phyloP scores from a whole-genome alignment of 441 rosid genomes.

The Macaranga tanarius region DNA sequence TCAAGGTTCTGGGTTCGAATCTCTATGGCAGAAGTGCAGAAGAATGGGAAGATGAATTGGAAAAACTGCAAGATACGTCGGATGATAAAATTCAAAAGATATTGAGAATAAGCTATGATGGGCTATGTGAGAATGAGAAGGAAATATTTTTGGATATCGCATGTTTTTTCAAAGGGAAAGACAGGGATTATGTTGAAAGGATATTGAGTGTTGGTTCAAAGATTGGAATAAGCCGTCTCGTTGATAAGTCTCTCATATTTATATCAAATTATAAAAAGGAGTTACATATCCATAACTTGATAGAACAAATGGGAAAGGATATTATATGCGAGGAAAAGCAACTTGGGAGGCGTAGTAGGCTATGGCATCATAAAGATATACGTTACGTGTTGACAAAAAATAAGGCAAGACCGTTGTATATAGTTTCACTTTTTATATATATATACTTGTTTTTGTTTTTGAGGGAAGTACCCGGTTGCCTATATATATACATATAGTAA shows the following conservation, averaged over 20 bases:
- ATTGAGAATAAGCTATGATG: conserved; percentile 40
- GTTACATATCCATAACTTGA: conserved; percentile 23
- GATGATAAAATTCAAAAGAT: conserved; percentile 22
- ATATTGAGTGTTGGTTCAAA: conserved; percentile 20
- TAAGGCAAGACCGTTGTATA: conserved; percentile 17
- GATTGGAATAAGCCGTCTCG: conserved; percentile 22
- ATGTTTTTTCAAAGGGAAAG: conserved; percentile 34
- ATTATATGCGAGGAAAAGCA: conserved; percentile 19
- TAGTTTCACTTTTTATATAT: too few relatives aligned
- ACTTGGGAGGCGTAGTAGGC: conserved; percentile 22
- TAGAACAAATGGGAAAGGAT: conserved; percentile 27
- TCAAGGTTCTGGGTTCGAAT: neutral
- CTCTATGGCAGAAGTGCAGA: neutral
- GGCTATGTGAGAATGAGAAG: conserved; percentile 24
- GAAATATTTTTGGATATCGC: conserved; percentile 44
- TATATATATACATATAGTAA: too few relatives aligned
- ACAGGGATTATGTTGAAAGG: conserved; percentile 8
- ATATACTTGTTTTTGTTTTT: too few relatives aligned
- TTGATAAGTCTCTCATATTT: conserved; percentile 25
- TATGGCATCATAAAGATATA: conserved; percentile 21
- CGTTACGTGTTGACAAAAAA: conserved; percentile 4
- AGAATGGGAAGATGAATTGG: conserved; percentile 17
- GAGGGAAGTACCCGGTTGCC: too few relatives aligned
- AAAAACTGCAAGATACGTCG: conserved; percentile 17
- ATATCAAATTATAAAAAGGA: neutral